Evolutionary conservation across 768 basidiomycete species (phyloP).

Genomic region (Trametes coccinea): DNA sequence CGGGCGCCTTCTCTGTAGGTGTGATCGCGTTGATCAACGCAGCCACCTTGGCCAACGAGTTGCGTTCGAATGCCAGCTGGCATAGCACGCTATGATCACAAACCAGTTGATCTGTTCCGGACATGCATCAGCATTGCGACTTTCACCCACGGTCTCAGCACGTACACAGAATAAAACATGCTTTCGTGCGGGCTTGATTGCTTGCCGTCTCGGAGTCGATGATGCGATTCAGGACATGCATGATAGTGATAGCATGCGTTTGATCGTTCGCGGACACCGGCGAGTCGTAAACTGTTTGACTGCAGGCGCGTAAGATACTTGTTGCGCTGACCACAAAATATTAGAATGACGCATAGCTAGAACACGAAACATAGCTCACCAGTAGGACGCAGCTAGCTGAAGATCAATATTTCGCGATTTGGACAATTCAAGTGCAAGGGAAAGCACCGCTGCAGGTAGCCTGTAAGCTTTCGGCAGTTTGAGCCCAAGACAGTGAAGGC

Average conservation of each 20-base stretch:
- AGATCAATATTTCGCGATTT: slow-evolving; percentile 62
- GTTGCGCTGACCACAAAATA: slow-evolving; percentile 46
- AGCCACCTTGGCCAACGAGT: slow-evolving; percentile 58
- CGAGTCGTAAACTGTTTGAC: slow-evolving; percentile 28
- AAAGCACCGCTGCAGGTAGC: slow-evolving; percentile 38
- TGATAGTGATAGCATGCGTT: slow-evolving; percentile 54
- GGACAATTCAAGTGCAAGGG: slow-evolving; percentile 48
- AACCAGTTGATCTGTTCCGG: slow-evolving; percentile 58
- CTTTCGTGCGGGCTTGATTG: slow-evolving; percentile 52
- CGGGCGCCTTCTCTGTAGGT: slow-evolving; percentile 43
- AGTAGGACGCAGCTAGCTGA: slow-evolving; percentile 70
- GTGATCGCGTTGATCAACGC: slow-evolving; percentile 54
- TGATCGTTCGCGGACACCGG: slow-evolving; percentile 39
- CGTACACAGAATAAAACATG: slow-evolving; percentile 78
- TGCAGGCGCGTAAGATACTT: slow-evolving; percentile 57
- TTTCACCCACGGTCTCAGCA: slow-evolving; percentile 11
- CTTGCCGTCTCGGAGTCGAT: slow-evolving; percentile 46
- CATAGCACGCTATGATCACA: slow-evolving; percentile 70
- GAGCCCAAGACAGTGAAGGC: slow-evolving; percentile 16
- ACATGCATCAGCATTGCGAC: neutral
- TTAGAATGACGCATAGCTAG: neutral
- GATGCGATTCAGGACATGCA: slow-evolving; percentile 68
- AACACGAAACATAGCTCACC: slow-evolving; percentile 42
- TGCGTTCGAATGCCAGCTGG: slow-evolving; percentile 67
- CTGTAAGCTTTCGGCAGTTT: slow-evolving; percentile 3